phyloP scores from a whole-genome alignment of 257 asterid species.

The Ajuga chamaepitys region DNA sequence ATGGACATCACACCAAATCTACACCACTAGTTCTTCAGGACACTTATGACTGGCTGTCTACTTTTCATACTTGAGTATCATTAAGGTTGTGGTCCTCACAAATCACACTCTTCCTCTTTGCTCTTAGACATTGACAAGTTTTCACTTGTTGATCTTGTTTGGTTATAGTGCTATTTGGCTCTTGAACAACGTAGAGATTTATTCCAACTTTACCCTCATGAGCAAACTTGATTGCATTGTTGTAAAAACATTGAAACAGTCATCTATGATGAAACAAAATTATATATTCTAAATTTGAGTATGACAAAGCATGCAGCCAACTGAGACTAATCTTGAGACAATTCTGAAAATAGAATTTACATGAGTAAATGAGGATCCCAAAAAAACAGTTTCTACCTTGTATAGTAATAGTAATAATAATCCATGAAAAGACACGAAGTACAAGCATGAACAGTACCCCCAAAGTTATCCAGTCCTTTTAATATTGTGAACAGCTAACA shows the following conservation, averaged over 20 bases:
- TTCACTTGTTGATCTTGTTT: slow-evolving; percentile 22
- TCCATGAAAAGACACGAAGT: slow-evolving; percentile 72
- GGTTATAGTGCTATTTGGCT: slow-evolving; percentile 21
- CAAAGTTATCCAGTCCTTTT: too few species aligned
- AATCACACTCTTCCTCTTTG: slow-evolving; percentile 11
- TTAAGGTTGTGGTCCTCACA: slow-evolving; percentile 11
- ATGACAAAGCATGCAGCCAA: not conserved
- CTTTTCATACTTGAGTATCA: slow-evolving; percentile 16
- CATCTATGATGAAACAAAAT: slow-evolving; percentile 6
- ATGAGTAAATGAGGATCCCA: slow-evolving; percentile 1
- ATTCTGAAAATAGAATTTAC: not conserved
- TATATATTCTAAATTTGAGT: not conserved
- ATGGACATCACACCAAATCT: slow-evolving; percentile 81
- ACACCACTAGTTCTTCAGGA: slow-evolving; percentile 47
- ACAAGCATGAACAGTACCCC: slow-evolving; percentile 83
- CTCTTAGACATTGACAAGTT: slow-evolving; percentile 23
- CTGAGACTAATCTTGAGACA: not conserved
- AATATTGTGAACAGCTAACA: too few species aligned
- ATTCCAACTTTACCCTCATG: slow-evolving; percentile 89
- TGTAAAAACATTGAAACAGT: slow-evolving; percentile 16
- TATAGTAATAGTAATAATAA: slow-evolving; percentile 70
- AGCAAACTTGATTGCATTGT: slow-evolving; percentile 87
- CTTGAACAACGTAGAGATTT: slow-evolving; percentile 57
- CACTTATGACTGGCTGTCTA: slow-evolving; percentile 19
- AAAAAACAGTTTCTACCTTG: slow-evolving; percentile 60